Evolutionary conservation across 2,329 filamentous ascomycete genomes (phyloP).

Genomic region (Penicillium sp.): DNA sequence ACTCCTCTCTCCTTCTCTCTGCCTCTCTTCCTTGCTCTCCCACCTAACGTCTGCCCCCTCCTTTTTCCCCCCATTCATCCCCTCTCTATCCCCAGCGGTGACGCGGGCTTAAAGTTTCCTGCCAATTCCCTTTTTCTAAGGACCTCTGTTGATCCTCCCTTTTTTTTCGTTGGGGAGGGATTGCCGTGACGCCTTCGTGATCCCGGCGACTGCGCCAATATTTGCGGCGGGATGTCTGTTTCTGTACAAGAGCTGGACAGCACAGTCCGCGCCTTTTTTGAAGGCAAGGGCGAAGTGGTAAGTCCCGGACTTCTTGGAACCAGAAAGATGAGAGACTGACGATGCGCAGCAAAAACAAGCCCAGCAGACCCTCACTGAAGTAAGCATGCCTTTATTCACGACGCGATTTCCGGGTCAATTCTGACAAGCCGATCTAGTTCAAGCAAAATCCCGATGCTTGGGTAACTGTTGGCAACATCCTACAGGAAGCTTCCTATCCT

Average conservation of each 20-base stretch:
- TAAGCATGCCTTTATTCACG: conserved; percentile 47
- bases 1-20: conserved; percentile 6
- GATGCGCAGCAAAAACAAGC: conserved; percentile 83
- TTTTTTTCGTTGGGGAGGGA: conserved; percentile 2
- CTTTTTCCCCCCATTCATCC: not conserved
- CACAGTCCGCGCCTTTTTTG: conserved; percentile 95
- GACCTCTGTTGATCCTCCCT: conserved; percentile 3
- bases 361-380: conserved; percentile 88
- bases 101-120: conserved; percentile 9
- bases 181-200: conserved; percentile 21
- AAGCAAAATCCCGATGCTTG: conserved; percentile 98
- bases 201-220: conserved; percentile 31
- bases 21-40: conserved; percentile 7
- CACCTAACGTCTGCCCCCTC: conserved; percentile 18
- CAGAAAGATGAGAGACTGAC: not conserved
- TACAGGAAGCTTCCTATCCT: conserved; percentile 86
- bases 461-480: conserved; percentile 95
- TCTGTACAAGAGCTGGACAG: conserved; percentile 93
- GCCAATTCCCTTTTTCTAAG: conserved; percentile 14
- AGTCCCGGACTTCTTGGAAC: conserved; percentile 34
- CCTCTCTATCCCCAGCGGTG: conserved; percentile 7
- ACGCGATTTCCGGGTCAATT: not conserved
- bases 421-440: conserved; percentile 62
- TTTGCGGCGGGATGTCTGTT: conserved; percentile 56
- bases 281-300: conserved; percentile 92